Conservation (phyloP, 2,329 filamentous ascomycete genomes). For the Fusarium brachygibbosum region DNA sequence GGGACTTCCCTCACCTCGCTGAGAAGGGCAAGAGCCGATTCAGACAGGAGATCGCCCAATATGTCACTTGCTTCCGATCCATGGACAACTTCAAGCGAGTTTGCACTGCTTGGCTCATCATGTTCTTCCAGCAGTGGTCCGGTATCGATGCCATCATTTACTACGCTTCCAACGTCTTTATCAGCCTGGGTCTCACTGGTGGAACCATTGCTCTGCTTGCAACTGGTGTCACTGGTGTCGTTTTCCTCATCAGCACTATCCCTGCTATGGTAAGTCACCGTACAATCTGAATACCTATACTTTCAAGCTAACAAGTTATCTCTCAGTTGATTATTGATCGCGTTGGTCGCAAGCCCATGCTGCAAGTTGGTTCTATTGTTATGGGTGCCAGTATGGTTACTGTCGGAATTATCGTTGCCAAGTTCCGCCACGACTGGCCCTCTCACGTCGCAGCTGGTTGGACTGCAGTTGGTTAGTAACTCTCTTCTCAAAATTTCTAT, state of each 20-base stretch:
- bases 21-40: slow-evolving; percentile 59
- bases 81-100: slow-evolving; percentile 72
- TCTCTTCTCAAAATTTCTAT: rapidly evolving
- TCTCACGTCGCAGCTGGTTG: slow-evolving; percentile 55
- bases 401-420: slow-evolving; percentile 39
- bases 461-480: slow-evolving; percentile 50
- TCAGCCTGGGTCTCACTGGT: slow-evolving; percentile 71
- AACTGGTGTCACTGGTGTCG: slow-evolving; percentile 78
- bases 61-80: slow-evolving; percentile 52
- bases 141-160: slow-evolving; percentile 58
- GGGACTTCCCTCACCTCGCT: slow-evolving; percentile 64
- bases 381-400: slow-evolving; percentile 50
- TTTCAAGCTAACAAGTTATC: neutral
- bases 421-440: slow-evolving; percentile 45
- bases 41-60: slow-evolving; percentile 63
- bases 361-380: slow-evolving; percentile 55
- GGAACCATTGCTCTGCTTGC: slow-evolving; percentile 73
- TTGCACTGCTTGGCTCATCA: slow-evolving; percentile 71
- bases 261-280: slow-evolving; percentile 49
- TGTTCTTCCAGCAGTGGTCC: slow-evolving; percentile 68
- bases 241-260: slow-evolving; percentile 66
- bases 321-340: slow-evolving; percentile 54
- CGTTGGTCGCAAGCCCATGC: slow-evolving; percentile 58
- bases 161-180: slow-evolving; percentile 69
- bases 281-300: no score